phyloP scores from a whole-genome alignment of 495 filamentous ascomycete genomes.

The Lindgomyces ingoldianus region DNA sequence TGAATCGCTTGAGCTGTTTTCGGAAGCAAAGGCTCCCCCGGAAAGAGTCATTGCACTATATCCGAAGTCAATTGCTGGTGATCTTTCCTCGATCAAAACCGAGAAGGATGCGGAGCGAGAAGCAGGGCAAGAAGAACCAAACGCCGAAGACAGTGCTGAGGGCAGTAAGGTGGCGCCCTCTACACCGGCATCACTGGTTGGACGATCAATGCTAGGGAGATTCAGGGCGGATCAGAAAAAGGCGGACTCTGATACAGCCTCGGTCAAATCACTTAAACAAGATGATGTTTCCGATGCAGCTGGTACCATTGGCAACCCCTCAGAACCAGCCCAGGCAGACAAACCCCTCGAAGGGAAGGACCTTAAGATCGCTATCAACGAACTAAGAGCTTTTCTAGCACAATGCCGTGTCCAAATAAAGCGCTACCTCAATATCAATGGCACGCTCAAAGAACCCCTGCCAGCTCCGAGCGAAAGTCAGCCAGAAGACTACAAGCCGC shows the following conservation, averaged over 20 bases:
- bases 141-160: constrained; percentile 30
- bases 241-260: constrained; percentile 61
- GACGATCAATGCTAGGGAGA: constrained; percentile 48
- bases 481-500: constrained; percentile 37
- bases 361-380: constrained; percentile 73
- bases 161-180: constrained; percentile 38
- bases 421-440: constrained; percentile 73
- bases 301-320: constrained; percentile 49
- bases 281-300: constrained; percentile 51
- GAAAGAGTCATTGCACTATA: constrained; percentile 86
- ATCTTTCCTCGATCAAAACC: constrained; percentile 61
- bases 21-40: constrained; percentile 82
- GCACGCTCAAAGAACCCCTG: constrained; percentile 64
- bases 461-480: constrained; percentile 56
- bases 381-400: constrained; percentile 81
- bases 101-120: constrained; percentile 43
- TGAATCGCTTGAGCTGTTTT: constrained; percentile 89
- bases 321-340: constrained; percentile 41
- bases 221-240: constrained; percentile 57
- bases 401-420: constrained; percentile 80
- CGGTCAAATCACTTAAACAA: constrained; percentile 61
- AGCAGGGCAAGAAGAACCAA: constrained; percentile 50
- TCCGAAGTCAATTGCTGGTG: constrained; percentile 79
- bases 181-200: constrained; percentile 30
- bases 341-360: constrained; percentile 72